phyloP scores from a whole-genome alignment of 306 rosid species.

The Citrullus mucosospermus region DNA sequence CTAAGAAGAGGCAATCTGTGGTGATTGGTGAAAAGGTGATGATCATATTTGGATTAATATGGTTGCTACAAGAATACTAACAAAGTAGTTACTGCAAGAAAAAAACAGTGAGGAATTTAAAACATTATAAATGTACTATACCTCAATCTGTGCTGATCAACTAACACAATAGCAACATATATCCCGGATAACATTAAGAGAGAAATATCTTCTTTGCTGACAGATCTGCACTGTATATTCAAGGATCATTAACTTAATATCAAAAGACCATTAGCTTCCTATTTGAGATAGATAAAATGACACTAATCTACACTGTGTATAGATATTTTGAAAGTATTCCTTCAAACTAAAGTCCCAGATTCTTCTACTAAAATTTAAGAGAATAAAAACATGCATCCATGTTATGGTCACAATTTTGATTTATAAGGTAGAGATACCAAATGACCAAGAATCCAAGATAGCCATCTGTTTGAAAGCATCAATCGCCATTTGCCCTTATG shows the following conservation, averaged over 20 bases:
- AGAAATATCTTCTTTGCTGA: constrained; percentile 57
- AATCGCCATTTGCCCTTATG: neutral
- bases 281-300: neutral
- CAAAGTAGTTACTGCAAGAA: neutral
- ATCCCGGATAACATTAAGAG: constrained; percentile 62
- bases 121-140: constrained; percentile 10
- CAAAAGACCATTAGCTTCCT: constrained; percentile 8
- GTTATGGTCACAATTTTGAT: neutral
- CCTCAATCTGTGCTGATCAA: constrained; percentile 82
- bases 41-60: neutral
- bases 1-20: neutral
- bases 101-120: neutral
- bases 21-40: neutral
- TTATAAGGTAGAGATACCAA: neutral
- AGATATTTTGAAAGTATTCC: neutral
- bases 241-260: constrained; percentile 18
- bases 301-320: neutral
- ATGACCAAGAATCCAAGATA: neutral
- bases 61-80: neutral
- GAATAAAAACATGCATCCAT: neutral
- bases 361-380: neutral
- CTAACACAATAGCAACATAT: constrained; percentile 76
- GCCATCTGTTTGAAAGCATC: neutral
- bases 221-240: constrained; percentile 72
- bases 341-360: neutral